phyloP scores from a whole-genome alignment of 1,284 basidiomycete species.

The Leccinum solheimii region DNA sequence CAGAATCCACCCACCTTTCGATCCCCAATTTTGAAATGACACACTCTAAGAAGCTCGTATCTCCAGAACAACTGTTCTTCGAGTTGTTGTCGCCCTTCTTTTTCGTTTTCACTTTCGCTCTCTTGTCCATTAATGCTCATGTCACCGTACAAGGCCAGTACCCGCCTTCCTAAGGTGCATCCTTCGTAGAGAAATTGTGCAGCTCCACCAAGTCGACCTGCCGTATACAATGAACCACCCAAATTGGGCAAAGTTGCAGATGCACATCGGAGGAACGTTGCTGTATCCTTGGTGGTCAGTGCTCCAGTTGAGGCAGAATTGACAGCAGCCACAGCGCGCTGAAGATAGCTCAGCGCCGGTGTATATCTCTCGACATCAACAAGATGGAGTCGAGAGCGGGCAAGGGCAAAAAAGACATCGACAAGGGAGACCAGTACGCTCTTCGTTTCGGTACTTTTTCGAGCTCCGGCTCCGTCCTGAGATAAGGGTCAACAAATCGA shows the following conservation, averaged over 20 bases:
- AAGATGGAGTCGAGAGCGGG: conserved; percentile 47
- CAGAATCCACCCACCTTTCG: conserved; percentile 48
- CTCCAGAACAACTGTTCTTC: conserved; percentile 64
- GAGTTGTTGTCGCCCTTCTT: conserved; percentile 58
- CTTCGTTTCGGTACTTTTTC: conserved; percentile 14
- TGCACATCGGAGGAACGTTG: conserved; percentile 63
- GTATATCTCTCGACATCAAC: conserved; percentile 54
- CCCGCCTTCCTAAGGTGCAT: conserved; percentile 52
- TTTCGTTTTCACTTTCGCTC: conserved; percentile 35
- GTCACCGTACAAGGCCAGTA: conserved; percentile 37
- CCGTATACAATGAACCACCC: conserved; percentile 64
- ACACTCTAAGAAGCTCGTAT: conserved; percentile 79
- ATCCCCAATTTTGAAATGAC: conserved; percentile 71
- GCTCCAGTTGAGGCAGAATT: conserved; percentile 7
- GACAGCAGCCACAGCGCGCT: conserved; percentile 43
- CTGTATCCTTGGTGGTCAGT: conserved; percentile 30
- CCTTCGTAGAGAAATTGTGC: conserved; percentile 65
- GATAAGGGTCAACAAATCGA: neutral
- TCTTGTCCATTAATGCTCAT: conserved; percentile 6
- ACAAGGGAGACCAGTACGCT: conserved; percentile 51
- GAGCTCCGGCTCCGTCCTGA: conserved; percentile 30
- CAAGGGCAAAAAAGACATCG: conserved; percentile 62
- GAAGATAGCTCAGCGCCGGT: conserved; percentile 48
- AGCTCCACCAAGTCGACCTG: conserved; percentile 55
- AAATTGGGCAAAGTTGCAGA: conserved; percentile 69